Base-by-base conservation (phyloP, 1,284 basidiomycete genomes). In the Mrakiaceae sp. region DNA sequence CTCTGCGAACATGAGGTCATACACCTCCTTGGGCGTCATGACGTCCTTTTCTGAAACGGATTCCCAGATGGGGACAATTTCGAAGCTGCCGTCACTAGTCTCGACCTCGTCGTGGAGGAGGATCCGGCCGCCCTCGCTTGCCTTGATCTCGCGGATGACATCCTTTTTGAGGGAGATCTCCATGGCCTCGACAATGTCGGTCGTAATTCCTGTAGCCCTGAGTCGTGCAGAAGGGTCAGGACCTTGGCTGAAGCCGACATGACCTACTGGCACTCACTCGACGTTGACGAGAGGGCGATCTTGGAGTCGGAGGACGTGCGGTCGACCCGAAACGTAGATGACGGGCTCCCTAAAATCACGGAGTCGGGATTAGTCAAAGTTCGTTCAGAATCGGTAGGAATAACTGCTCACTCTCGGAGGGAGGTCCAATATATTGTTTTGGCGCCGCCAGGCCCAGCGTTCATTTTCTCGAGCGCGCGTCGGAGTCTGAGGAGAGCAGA, bases 61-160 rank as follows among this genome's bases (percentile, higher is more conserved):
- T 76, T 95, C 91, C 94, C 92, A 96, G 46, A 79, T 75, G 0
- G 90, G 89, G 57, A 92, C 85, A 70, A 94, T 87, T 39, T 85
- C 84, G 76, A 94, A 98, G 2, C 85, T 82, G 1, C 95, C 95
- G 0, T 92, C 88, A 44, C 88, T 83, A 67, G 93, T 92, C 75
- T 97, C 93, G 5, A 95, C 83, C 77, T 99, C 96, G 72, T 99
- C 96, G 70, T 99, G 96, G 1, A 95, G 80, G 4, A 99, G 78
- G 49, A 99, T 84, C 44, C 90, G 84, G 2, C 94, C 93, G 43
- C 82, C 77, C 61, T 80, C 76, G 11, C 53, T 66, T 40, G n/a
- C 44, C 57, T 80, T 79, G 43, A 94, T 81, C 75, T 98, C 96
- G 2, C 82, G 79, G 27, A 98, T 78, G 12, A 98, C 84, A 71